Evolutionary conservation across 305 asterid species (phyloP), one percentile per base, ranked within the genome.

Genomic region (Petunia hybrid): DNA sequence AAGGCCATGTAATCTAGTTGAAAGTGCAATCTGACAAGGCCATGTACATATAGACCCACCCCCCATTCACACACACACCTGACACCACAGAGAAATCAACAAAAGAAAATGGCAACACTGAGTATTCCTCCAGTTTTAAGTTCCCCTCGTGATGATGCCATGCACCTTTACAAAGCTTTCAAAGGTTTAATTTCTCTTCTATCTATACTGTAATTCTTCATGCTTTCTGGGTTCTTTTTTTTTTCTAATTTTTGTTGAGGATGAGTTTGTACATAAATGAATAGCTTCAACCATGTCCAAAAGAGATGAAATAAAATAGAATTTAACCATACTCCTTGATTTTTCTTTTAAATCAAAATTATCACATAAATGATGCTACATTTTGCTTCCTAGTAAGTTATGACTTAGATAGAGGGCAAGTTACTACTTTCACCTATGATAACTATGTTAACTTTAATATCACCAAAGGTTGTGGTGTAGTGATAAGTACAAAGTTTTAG

Each of bases 71-170:
- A 22, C 31, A 22, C 31, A 22, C 31, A 22, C 31, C 31, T 22
- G 31, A 22, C 31, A 22, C 31, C 31, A 22, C 31, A 3, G 1
- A 76, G 60, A 48, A 36, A 46, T 36, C 10, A 59, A 73, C 31
- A 59, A 40, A 51, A 13, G 65, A 66, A 3, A 63, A 81, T 81
- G 84, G 80, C 84, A 39, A 74, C 77, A 2, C 68, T 75, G 61
- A 81, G 14, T 10, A 40, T 74, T 40, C 84, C 80, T 75, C 84
- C 84, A 16, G 84, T 81, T 46, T 35, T 81, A 63, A 48, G 77
- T 75, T 51, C 84, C 38, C 84, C 81, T 74, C 84, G 81, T 12
- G 84, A 81, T 65, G 84, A 81, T 22, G 84, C 84, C 53, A 81
- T 40, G 35, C 81, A 81, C 6, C 84, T 81, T 7, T 81, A 75